These are phyloP conservation scores for Ascochyta fabae DNA, from an alignment of 2,329 filamentous ascomycete genomes.

Conservation along the genomic window DNA sequence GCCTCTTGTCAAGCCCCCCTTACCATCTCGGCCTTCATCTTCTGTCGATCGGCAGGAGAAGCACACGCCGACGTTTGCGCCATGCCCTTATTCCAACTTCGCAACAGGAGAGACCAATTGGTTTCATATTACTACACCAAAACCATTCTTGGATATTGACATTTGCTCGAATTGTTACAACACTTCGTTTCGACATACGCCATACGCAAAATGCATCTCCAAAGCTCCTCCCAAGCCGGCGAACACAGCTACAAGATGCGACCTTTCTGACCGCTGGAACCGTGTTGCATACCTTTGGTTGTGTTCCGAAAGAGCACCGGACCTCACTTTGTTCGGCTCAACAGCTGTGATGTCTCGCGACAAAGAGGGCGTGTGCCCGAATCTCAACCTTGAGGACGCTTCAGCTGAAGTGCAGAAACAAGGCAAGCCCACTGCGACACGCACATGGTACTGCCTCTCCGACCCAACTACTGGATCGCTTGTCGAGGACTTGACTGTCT, in stretches of 20 bases:
- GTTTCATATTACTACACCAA: conserved; percentile 20
- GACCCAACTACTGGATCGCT: conserved; percentile 19
- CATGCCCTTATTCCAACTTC: conserved; percentile 18
- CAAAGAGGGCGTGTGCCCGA: conserved; percentile 28
- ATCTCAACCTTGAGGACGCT: conserved; percentile 19
- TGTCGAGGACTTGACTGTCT: conserved; percentile 30
- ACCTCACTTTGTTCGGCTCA: conserved; percentile 22
- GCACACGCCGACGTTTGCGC: background rate
- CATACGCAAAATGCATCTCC: conserved; percentile 21
- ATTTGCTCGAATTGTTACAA: conserved; percentile 31
- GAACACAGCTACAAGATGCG: conserved; percentile 14
- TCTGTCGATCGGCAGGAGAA: background rate
- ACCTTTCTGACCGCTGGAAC: conserved; percentile 26
- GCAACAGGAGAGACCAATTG: conserved; percentile 20
- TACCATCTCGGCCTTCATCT: background rate
- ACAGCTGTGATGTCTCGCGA: conserved; percentile 17
- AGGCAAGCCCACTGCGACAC: conserved; percentile 19
- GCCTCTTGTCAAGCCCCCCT: conserved; percentile 11
- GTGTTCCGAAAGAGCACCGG: conserved; percentile 15
- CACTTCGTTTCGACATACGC: conserved; percentile 22
- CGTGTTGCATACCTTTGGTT: conserved; percentile 26
- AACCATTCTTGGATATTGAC: conserved; percentile 22
- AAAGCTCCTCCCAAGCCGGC: conserved; percentile 17
- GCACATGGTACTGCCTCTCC: conserved; percentile 27
- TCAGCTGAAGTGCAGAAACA: conserved; percentile 20